Conservation (phyloP, 129 eudicot species). For the Solidago caesia region DNA sequence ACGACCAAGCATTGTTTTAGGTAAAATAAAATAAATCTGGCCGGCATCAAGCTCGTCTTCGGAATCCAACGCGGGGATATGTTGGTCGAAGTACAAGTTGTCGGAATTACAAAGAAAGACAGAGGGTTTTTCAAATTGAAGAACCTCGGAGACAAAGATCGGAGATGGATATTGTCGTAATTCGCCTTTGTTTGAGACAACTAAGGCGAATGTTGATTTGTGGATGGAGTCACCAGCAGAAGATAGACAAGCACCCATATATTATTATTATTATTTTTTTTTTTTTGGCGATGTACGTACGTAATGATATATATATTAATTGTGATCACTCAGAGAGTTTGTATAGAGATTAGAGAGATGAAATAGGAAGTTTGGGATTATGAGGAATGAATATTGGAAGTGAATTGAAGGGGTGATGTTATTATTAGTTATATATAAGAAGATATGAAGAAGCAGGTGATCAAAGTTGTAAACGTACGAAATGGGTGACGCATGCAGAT, state of each 20-base stretch:
- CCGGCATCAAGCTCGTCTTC: conserved; percentile 44
- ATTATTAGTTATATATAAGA: too few species aligned
- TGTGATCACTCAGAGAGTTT: too few species aligned
- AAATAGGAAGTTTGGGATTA: too few species aligned
- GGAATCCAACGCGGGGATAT: conserved; percentile 34
- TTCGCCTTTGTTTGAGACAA: conserved; percentile 39
- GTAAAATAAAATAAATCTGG: conserved; percentile 66
- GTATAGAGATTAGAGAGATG: too few species aligned
- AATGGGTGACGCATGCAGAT: too few species aligned
- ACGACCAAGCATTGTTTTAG: conserved; percentile 39
- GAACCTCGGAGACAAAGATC: conserved; percentile 40
- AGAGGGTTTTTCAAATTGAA: conserved; percentile 30
- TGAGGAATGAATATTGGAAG: too few species aligned
- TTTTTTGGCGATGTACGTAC: too few species aligned
- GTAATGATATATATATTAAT: too few species aligned
- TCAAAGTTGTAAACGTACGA: too few species aligned
- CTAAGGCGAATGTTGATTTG: conserved; percentile 28
- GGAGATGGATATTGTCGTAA: conserved; percentile 41
- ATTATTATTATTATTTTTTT: too few species aligned
- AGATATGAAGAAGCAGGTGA: too few species aligned
- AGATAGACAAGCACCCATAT: conserved; percentile 58
- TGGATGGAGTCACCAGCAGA: conserved; percentile 18
- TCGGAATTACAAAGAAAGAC: conserved; percentile 68
- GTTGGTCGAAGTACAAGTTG: conserved; percentile 45
- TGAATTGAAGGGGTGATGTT: too few species aligned